Percentiles rank a stretch among this genome's conserved stretches.
phyloP scores from a whole-genome alignment of 2,329 filamentous ascomycete genomes.

The Didymella exigua region DNA sequence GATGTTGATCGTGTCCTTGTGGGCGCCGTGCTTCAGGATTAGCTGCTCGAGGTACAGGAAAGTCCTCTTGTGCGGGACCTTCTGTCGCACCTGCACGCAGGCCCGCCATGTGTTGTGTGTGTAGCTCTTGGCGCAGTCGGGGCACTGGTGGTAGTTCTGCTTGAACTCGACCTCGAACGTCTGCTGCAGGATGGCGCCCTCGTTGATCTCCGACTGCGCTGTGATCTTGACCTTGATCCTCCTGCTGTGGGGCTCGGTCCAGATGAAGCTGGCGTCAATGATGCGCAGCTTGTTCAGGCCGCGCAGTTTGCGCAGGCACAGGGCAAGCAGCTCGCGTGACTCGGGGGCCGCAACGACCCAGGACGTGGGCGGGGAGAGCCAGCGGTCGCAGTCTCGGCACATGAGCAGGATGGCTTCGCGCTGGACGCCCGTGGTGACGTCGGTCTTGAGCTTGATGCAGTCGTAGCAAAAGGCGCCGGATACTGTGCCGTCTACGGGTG shows the following conservation, averaged over 20 bases:
- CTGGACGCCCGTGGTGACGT: constrained; percentile 90
- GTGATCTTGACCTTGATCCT: constrained; percentile 95
- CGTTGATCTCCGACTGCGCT: constrained; percentile 74
- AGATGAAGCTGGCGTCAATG: constrained; percentile 94
- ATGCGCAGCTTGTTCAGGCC: constrained; percentile 90
- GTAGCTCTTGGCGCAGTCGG: constrained; percentile 86
- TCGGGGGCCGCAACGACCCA: constrained; percentile 88
- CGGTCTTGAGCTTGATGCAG: constrained; percentile 91
- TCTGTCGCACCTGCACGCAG: constrained; percentile 92
- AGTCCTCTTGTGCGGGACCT: constrained; percentile 92
- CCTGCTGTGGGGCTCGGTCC: constrained; percentile 96
- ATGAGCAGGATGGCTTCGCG: constrained; percentile 88
- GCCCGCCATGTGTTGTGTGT: constrained; percentile 96
- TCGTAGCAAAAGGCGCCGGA: constrained; percentile 90
- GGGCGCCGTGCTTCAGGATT: constrained; percentile 87
- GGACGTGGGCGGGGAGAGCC: constrained; percentile 82
- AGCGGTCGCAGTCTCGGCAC: constrained; percentile 91
- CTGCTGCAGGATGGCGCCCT: constrained; percentile 80
- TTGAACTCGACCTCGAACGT: constrained; percentile 93
- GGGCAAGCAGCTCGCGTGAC: constrained; percentile 87
- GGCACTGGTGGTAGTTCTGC: constrained; percentile 90
- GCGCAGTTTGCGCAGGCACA: constrained; percentile 87
- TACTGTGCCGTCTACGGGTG: constrained; percentile 89
- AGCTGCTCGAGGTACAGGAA: constrained; percentile 88
- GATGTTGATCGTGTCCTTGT: constrained; percentile 90